These are phyloP conservation scores for Sphaerulina musiva DNA, from an alignment of 2,329 filamentous ascomycete genomes.

Conservation along the genomic window DNA sequence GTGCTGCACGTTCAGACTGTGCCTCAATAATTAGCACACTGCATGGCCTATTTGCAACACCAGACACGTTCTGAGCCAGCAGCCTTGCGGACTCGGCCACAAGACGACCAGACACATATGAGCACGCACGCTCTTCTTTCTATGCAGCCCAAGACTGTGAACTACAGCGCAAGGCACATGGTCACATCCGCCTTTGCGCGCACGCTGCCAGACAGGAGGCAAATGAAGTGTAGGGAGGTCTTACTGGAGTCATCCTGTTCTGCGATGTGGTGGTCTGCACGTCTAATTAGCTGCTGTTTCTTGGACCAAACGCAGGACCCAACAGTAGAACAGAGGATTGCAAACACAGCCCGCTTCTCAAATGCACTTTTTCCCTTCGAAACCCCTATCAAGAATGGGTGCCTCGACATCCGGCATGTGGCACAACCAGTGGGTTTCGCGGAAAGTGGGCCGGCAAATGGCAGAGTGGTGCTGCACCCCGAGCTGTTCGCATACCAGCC, in stretches of 20 bases:
- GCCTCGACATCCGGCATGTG: background rate
- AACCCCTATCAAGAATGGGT: background rate
- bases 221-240: constrained; percentile 27
- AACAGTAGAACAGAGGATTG: background rate
- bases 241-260: constrained; percentile 72
- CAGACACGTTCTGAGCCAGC: background rate
- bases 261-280: constrained; percentile 33
- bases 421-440: background rate
- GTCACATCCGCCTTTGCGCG: background rate
- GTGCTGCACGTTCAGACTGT: constrained; percentile 87
- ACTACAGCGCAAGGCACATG: background rate
- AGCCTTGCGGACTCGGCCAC: background rate
- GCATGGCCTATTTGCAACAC: background rate
- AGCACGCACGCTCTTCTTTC: background rate
- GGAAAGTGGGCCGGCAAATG: background rate
- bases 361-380: background rate
- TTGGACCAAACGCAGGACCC: background rate
- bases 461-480: too few relatives aligned
- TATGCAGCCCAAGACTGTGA: background rate
- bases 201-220: background rate
- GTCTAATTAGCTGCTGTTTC: constrained; percentile 1
- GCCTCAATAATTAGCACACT: constrained; percentile 20
- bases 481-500: background rate
- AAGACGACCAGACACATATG: background rate
- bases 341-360: background rate